Base-by-base conservation (phyloP, 1,284 basidiomycete species). In the Pascua sp. region DNA sequence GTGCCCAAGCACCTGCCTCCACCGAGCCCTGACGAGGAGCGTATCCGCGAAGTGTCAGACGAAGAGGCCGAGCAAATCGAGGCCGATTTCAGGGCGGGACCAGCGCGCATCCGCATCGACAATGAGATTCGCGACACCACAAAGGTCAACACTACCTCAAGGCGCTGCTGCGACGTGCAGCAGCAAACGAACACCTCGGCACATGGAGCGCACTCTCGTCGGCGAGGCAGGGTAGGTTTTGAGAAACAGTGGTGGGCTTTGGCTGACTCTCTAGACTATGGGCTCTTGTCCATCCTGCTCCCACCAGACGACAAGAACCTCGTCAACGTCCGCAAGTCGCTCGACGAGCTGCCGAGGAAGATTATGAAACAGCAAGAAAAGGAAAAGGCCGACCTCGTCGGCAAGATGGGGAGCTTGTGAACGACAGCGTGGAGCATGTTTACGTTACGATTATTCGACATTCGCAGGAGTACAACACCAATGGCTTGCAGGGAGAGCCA, bases 121-220 rank as follows among this genome's bases (percentile, higher is more conserved):
- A 59, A 63, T 17, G 68, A 66, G 4, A 65, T 75, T 16, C 54
- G 61, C 24, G 70, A 72, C 40, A 62, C 67, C 12, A 62, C 58
- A 17, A 72, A 69, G 49, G 70, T 70, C 10, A n/a, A n/a, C 73
- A 78, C 13, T 96, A 98, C 71, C 73, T 88, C 63, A 98, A 96
- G 76, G 93, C 89, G 0, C 80, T 97, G 2, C 90, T 92, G 69
- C 81, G 95, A 63, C 85, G 95, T 16, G 92, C 92, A 2, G 72
- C 83, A 18, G 89, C 89, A 2, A 96, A 93, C 70, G 90, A 93
- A 62, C 80, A 82, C 40, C 79, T 97, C 37, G 82, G 82, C 55
- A 85, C 87, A 8, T 97, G 92, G 91, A 82, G 88, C 8, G 86
- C 89, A 4, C 80, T 97, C 11, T 81, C 85, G 13, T 81, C 86